Percentiles rank a stretch among this genome's conserved stretches.
Evolutionary conservation across 306 rosid genomes (phyloP).

Genomic region (Cicer chorassanicum): DNA sequence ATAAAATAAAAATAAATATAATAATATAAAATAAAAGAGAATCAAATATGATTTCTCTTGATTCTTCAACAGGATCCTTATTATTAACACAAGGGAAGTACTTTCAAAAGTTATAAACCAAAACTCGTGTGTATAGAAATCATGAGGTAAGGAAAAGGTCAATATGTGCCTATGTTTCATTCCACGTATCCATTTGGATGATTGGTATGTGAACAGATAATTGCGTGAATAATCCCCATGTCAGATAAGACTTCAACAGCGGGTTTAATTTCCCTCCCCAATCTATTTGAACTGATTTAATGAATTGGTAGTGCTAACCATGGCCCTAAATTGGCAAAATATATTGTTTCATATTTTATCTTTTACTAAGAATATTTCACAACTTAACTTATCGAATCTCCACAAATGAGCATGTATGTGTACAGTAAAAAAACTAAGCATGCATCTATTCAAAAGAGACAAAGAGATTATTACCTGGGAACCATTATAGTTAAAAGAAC

Average conservation of each 20-base stretch:
- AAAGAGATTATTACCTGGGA: conserved; percentile 65
- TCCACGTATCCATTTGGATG: neutral
- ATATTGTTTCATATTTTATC: neutral
- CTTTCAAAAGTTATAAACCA: neutral
- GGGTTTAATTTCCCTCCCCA: neutral
- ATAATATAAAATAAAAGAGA: too few relatives aligned
- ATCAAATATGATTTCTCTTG: too few relatives aligned
- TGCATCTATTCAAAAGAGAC: conserved; percentile 34
- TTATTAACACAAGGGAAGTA: neutral
- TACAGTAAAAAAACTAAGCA: neutral
- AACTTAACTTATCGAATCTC: neutral
- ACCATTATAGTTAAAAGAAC: conserved; percentile 64
- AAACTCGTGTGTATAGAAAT: neutral
- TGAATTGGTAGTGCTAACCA: conserved; percentile 15
- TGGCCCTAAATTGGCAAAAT: neutral
- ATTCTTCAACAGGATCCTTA: too few relatives aligned
- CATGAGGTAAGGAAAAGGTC: neutral
- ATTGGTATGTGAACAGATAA: neutral
- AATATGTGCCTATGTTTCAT: neutral
- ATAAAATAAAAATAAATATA: too few relatives aligned
- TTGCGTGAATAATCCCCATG: neutral
- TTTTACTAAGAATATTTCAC: conserved; percentile 3
- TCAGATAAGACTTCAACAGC: neutral
- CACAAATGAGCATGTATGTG: conserved; percentile 11
- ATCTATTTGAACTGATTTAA: neutral